Conservation (phyloP, 768 basidiomycete genomes). For the Amanita molliuscula region DNA sequence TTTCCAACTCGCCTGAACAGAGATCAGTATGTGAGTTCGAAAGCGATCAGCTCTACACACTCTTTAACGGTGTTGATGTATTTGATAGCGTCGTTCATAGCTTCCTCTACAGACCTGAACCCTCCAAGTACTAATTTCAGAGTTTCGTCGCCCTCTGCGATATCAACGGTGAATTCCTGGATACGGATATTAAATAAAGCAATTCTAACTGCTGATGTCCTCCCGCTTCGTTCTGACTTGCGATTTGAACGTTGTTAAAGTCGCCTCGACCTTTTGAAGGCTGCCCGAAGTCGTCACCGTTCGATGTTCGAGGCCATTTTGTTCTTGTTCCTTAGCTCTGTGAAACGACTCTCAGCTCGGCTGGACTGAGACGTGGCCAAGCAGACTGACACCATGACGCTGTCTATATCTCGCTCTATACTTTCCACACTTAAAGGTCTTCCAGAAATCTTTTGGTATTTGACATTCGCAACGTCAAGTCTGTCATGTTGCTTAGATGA, state of each 20-base stretch:
- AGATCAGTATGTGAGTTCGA: constrained; percentile 1
- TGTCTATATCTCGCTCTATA: constrained; percentile 68
- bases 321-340: constrained; percentile 64
- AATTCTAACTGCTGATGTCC: constrained; percentile 48
- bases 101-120: constrained; percentile 28
- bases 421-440: constrained; percentile 45
- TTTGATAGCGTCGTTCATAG: constrained; percentile 31
- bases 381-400: constrained; percentile 40
- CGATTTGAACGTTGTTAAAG: constrained; percentile 45
- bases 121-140: constrained; percentile 21
- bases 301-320: constrained; percentile 34
- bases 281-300: constrained; percentile 38
- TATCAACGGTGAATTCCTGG: neutral
- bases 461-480: constrained; percentile 46
- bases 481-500: constrained; percentile 27
- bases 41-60: constrained; percentile 20
- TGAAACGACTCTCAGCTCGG: neutral
- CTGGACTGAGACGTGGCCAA: neutral
- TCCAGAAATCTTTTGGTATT: constrained; percentile 59
- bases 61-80: constrained; percentile 34
- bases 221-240: constrained; percentile 53
- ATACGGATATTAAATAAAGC: neutral
- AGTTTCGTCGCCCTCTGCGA: constrained; percentile 37
- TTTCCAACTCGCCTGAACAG: constrained; percentile 17
- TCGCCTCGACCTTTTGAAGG: constrained; percentile 55